These are phyloP conservation scores for Cubamyces sp. DNA, from an alignment of 768 basidiomycete species.

Conservation along the genomic window DNA sequence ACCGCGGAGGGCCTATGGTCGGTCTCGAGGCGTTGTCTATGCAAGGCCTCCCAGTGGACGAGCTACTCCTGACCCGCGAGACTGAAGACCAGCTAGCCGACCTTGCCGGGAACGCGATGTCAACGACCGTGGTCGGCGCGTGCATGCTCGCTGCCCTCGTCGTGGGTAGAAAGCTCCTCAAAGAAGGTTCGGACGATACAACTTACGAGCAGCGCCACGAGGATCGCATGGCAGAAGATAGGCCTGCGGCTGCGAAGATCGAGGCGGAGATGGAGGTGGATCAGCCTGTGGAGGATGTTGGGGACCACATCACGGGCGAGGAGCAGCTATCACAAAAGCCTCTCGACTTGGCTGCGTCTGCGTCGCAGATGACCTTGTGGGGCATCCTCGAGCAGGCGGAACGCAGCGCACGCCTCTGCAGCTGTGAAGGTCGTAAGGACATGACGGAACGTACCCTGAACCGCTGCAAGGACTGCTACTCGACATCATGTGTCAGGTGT, in stretches of 20 bases:
- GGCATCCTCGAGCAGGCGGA: constrained; percentile 67
- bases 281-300: constrained; percentile 34
- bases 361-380: constrained; percentile 46
- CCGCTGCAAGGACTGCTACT: constrained; percentile 76
- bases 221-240: constrained; percentile 35
- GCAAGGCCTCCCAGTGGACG: constrained; percentile 93
- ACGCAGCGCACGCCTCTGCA: constrained; percentile 77
- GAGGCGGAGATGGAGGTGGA: constrained; percentile 46
- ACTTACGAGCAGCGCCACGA: constrained; percentile 69
- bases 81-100: constrained; percentile 93
- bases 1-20: constrained; percentile 94
- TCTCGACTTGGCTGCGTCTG: constrained; percentile 71
- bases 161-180: constrained; percentile 66
- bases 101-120: constrained; percentile 97
- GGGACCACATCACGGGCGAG: constrained; percentile 71
- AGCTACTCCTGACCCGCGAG: constrained; percentile 89
- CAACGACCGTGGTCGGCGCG: constrained; percentile 92
- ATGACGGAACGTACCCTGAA: constrained; percentile 70
- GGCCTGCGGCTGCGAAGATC: constrained; percentile 48
- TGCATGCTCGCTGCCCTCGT: constrained; percentile 85
- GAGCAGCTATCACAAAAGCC: constrained; percentile 64
- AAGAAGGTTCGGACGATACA: constrained; percentile 62
- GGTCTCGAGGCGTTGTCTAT: constrained; percentile 91
- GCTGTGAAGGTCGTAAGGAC: constrained; percentile 87
- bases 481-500: constrained; percentile 82